phyloP scores from a whole-genome alignment of 2,329 filamentous ascomycete genomes.

The Colletotrichum tamarilloi region DNA sequence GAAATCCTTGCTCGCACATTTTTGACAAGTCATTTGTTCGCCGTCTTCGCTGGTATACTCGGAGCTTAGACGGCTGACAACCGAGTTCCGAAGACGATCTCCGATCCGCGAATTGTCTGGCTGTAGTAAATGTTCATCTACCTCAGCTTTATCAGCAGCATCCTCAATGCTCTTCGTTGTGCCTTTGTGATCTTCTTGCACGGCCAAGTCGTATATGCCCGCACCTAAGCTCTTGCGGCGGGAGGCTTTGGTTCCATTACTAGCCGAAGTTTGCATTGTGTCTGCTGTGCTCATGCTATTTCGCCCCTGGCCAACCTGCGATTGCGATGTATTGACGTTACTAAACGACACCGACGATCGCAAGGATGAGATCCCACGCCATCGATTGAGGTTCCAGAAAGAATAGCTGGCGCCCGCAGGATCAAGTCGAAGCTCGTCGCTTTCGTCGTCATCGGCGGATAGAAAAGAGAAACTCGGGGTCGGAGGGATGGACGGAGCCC shows the following conservation, averaged over 20 bases:
- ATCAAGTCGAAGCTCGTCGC: constrained; percentile 50
- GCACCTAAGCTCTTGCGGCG: constrained; percentile 42
- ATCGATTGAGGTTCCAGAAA: constrained; percentile 70
- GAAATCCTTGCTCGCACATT: constrained; percentile 72
- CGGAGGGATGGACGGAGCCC: constrained; percentile 52
- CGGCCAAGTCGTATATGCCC: constrained; percentile 29
- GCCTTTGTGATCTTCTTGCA: constrained; percentile 21
- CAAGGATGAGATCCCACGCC: constrained; percentile 55
- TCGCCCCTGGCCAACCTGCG: constrained; percentile 14
- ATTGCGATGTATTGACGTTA: constrained; percentile 19
- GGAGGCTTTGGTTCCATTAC: constrained; percentile 36
- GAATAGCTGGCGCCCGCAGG: constrained; percentile 54
- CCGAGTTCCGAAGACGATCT: constrained; percentile 51
- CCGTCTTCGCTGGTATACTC: constrained; percentile 51
- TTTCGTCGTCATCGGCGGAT: constrained; percentile 55
- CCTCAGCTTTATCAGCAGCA: constrained; percentile 19
- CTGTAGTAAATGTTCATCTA: constrained; percentile 31
- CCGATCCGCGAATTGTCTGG: constrained; percentile 32
- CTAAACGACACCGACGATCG: constrained; percentile 27
- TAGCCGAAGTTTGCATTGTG: constrained; percentile 5
- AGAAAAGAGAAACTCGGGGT: constrained; percentile 67
- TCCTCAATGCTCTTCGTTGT: constrained; percentile 12
- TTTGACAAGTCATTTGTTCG: constrained; percentile 63
- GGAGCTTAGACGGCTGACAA: constrained; percentile 68
- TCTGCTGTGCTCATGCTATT: constrained; percentile 29